phyloP scores from a whole-genome alignment of 768 basidiomycete genomes.

The Leccinum variicolor region DNA sequence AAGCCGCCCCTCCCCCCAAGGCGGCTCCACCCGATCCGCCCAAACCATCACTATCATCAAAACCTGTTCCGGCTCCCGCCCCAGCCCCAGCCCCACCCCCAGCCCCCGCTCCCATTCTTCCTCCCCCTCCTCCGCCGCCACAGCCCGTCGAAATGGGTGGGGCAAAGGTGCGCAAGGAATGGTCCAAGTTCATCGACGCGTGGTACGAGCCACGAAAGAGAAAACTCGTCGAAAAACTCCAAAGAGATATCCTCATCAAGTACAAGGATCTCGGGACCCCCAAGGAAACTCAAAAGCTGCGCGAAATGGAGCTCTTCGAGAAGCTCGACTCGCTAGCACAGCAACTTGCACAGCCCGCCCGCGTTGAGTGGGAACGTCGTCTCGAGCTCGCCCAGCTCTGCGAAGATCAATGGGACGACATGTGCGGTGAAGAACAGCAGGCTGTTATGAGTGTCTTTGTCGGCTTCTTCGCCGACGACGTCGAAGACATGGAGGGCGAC shows the following conservation, averaged over 20 bases:
- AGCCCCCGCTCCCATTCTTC: not conserved
- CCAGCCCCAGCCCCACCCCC: slow-evolving; percentile 7
- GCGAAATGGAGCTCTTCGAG: slow-evolving; percentile 28
- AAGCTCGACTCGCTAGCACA: slow-evolving; percentile 18
- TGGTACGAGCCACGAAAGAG: slow-evolving; percentile 33
- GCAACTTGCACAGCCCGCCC: slow-evolving; percentile 29
- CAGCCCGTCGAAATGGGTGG: slow-evolving; percentile 20
- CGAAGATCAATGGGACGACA: slow-evolving; percentile 32
- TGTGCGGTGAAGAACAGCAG: slow-evolving; percentile 31
- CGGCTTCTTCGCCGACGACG: slow-evolving; percentile 28
- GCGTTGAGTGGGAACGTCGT: slow-evolving; percentile 33
- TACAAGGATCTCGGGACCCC: slow-evolving; percentile 28
- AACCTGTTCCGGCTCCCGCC: slow-evolving; percentile 4
- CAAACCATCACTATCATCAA: slow-evolving; percentile 11
- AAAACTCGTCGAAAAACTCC: slow-evolving; percentile 28
- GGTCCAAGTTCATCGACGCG: slow-evolving; percentile 24
- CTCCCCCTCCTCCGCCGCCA: slow-evolving; percentile 14
- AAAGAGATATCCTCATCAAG: slow-evolving; percentile 28
- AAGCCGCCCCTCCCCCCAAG: slow-evolving; percentile 10
- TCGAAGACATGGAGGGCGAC: slow-evolving; percentile 20
- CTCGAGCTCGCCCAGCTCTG: slow-evolving; percentile 27
- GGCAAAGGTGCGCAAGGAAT: slow-evolving; percentile 29
- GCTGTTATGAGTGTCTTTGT: slow-evolving; percentile 28
- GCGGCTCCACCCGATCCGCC: slow-evolving; percentile 12
- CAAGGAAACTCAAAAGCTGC: slow-evolving; percentile 27